These are phyloP conservation scores for Camellia japonica DNA, from an alignment of 148 eudicot species.

Conservation along the genomic window DNA sequence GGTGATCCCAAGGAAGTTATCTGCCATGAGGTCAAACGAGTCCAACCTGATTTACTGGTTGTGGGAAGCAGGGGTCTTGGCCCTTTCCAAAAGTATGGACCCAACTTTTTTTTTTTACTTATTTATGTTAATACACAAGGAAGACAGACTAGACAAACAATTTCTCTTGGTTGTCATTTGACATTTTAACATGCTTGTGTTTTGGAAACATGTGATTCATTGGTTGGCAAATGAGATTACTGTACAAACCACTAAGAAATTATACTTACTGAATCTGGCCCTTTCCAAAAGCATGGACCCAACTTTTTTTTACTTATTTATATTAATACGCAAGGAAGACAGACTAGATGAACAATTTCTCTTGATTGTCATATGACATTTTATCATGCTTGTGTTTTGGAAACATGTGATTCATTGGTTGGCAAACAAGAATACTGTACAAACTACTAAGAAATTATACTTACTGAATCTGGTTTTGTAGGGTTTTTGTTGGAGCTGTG, in stretches of 20 bases:
- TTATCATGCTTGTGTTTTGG: not conserved
- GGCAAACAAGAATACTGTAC: not conserved
- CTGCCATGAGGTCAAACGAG: constrained; percentile 78
- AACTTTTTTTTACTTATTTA: not conserved
- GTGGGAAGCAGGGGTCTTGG: constrained; percentile 96
- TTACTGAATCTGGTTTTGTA: constrained; percentile 26
- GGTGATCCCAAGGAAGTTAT: constrained; percentile 89
- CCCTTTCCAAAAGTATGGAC: constrained; percentile 79
- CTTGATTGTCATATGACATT: not conserved
- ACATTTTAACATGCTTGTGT: not conserved
- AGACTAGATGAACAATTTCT: not conserved
- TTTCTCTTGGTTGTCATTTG: not conserved
- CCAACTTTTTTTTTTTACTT: not conserved
- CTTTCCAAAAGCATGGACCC: constrained; percentile 71
- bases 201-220: not conserved
- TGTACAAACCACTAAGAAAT: not conserved
- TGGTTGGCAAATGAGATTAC: not conserved
- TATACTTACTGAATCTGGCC: constrained; percentile 31
- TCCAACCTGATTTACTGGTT: constrained; percentile 83
- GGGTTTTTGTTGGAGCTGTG: constrained; percentile 96
- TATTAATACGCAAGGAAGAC: not conserved
- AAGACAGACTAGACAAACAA: not conserved
- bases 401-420: not conserved
- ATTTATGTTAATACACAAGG: not conserved
- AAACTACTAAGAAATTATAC: not conserved